Base-by-base conservation (phyloP, 352 stramenopile genomes). In the Elongisporangium undulatum region DNA sequence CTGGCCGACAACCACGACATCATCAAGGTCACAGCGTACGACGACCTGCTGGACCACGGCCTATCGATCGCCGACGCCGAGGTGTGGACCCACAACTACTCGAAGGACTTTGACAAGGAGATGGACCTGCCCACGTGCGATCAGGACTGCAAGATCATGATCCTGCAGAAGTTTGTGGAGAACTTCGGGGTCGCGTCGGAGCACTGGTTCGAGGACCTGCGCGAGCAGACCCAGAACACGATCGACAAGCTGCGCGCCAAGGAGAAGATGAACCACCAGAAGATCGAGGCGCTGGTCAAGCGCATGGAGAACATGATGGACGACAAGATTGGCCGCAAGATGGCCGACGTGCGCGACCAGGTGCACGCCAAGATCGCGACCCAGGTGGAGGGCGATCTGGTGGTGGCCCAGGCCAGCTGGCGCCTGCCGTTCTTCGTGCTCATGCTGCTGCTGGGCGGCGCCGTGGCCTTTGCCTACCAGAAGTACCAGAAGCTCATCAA, bases 401-500 rank as follows among this genome's bases (percentile, higher is more conserved):
- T 79, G 22, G 75, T 87, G 26, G 75, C 77, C 38, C 70, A 72
- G n/a, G 72, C 71, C 24, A 79, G 82, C 62, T 95, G 86, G 86
- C 82, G 84, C 26, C 45, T 91, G 57, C 84, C 84, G 10, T 94
- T 95, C 67, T 91, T 93, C 64, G 53, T 92, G 56, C 69, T 95
- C 60, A 55, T 92, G 24, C 58, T 91, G 29, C 64, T 79, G 34
- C 79, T 95, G 22, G 74, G 74, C 1, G 80, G 63, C 9, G 71
- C 64, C 21, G 60, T 89, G 29, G 78, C 74, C 49, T 77, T 90
- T 24, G 79, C 79, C 19, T 95, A 95, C 76, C 77, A 86, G 50
- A 93, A 95, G 75, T 95, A 95, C 75, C 82, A 87, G 69, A 87
- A 91, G 61, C 72, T 95, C 22, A 64, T 91, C 58, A 93, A 93